Percentiles rank a stretch among this genome's conserved stretches.
phyloP scores from a whole-genome alignment of 2,329 filamentous ascomycete genomes.

The Pyrenochaeta sp. region DNA sequence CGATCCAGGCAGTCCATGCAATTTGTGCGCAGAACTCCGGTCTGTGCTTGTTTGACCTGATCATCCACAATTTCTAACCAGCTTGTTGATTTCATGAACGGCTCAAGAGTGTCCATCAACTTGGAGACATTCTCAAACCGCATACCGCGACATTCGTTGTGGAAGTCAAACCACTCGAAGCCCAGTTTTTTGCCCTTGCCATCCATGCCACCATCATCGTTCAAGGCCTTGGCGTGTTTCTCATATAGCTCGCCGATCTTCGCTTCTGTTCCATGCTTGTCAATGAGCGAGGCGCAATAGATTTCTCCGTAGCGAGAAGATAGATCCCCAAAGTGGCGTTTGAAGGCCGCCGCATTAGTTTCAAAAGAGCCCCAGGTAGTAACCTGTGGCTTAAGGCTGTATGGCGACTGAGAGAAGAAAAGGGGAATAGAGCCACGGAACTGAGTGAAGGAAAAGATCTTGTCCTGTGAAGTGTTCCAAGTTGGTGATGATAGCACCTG shows the following conservation, averaged over 20 bases:
- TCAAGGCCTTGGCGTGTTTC: constrained; percentile 70
- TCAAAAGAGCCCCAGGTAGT: constrained; percentile 80
- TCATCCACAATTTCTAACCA: constrained; percentile 69
- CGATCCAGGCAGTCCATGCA: constrained; percentile 99
- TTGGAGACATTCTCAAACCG: constrained; percentile 93
- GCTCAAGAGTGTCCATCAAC: constrained; percentile 73
- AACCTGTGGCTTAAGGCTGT: constrained; percentile 88
- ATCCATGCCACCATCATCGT: constrained; percentile 63
- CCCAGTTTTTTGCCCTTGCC: constrained; percentile 59
- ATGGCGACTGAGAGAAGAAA: constrained; percentile 94
- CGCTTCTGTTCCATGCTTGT: constrained; percentile 84
- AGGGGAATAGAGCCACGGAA: constrained; percentile 89
- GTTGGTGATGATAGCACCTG: constrained; percentile 80
- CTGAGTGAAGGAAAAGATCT: constrained; percentile 84
- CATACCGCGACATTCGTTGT: constrained; percentile 91
- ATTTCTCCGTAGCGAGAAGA: constrained; percentile 74
- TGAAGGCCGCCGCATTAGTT: constrained; percentile 79
- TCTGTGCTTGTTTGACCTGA: constrained; percentile 61
- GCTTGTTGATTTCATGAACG: constrained; percentile 72
- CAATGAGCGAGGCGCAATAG: constrained; percentile 83
- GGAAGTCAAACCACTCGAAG: constrained; percentile 99
- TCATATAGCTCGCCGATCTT: constrained; percentile 82
- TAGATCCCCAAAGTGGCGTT: constrained; percentile 78
- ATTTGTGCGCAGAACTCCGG: constrained; percentile 87
- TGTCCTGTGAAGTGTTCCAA: constrained; percentile 66